phyloP scores from a whole-genome alignment of 2,329 filamentous ascomycete species.

The Nigrospora oryzae region DNA sequence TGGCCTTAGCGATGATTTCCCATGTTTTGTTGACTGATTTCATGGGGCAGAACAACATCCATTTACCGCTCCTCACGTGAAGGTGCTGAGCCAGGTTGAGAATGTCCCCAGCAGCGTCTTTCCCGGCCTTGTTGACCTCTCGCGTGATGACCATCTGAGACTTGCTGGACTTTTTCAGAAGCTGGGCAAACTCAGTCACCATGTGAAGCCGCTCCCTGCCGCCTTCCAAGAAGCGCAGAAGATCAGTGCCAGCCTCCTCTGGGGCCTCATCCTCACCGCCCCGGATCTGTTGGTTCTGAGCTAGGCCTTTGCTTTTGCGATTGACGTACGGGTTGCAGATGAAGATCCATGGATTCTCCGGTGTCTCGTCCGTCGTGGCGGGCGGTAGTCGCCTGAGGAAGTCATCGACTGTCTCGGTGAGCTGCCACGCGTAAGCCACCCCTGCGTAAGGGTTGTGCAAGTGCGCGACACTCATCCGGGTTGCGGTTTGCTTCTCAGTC shows the following conservation, averaged over 20 bases:
- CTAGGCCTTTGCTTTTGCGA: constrained; percentile 21
- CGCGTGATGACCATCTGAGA: constrained; percentile 27
- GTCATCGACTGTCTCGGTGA: constrained; percentile 51
- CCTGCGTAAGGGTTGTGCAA: constrained; percentile 54
- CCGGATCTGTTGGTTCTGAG: constrained; percentile 26
- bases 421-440: constrained; percentile 48
- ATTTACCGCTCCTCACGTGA: constrained; percentile 62
- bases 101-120: constrained; percentile 44
- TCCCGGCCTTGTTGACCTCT: constrained; percentile 41
- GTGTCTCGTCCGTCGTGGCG: constrained; percentile 41
- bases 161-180: constrained; percentile 29
- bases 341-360: constrained; percentile 60
- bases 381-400: constrained; percentile 66
- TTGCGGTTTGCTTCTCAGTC: constrained; percentile 6
- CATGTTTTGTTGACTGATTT: constrained; percentile 54
- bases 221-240: constrained; percentile 39
- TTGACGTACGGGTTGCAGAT: constrained; percentile 54
- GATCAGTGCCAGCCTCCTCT: constrained; percentile 33
- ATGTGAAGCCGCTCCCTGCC: constrained; percentile 43
- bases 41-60: constrained; percentile 62
- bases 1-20: constrained; percentile 58
- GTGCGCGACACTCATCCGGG: constrained; percentile 7
- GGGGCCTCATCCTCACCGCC: constrained; percentile 42
- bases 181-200: constrained; percentile 37
- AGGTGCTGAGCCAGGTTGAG: constrained; percentile 50